Percentiles rank a stretch among this genome's conserved stretches.
Conservation (phyloP, 495 filamentous ascomycete genomes). For the Clavariopsis aquatica region DNA sequence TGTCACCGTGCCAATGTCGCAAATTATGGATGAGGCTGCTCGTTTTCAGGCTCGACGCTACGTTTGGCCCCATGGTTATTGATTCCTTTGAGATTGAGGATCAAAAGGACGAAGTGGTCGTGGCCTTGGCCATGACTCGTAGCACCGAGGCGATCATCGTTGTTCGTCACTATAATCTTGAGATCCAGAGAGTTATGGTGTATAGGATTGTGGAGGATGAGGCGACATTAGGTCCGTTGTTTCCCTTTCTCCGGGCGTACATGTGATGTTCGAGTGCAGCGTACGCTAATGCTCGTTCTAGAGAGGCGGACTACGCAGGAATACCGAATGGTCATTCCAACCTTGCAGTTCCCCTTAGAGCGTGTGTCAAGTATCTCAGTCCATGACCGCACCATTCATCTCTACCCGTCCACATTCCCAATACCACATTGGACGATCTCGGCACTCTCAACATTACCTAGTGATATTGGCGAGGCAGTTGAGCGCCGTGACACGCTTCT, state of each 20-base stretch:
- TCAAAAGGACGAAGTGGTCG: neutral
- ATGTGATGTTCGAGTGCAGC: neutral
- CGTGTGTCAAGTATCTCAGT: neutral
- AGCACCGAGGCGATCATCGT: slow-evolving; percentile 7
- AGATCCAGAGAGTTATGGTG: neutral
- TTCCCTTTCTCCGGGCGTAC: neutral
- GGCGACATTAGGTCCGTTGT: slow-evolving; percentile 1
- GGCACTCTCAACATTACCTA: neutral
- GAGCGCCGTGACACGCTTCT: slow-evolving; percentile 17
- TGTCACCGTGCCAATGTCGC: neutral
- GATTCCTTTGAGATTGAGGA: slow-evolving; percentile 11
- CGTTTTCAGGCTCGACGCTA: slow-evolving; percentile 10
- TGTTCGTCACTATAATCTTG: neutral
- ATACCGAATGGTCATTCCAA: neutral
- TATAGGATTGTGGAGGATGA: slow-evolving; percentile 7
- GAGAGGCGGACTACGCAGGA: neutral
- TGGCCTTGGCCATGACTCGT: slow-evolving; percentile 15
- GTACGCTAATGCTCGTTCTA: neutral
- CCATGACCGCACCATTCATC: slow-evolving; percentile 1
- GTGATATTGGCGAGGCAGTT: neutral
- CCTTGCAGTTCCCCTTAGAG: neutral
- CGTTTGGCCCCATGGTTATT: slow-evolving; percentile 20
- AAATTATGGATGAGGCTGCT: slow-evolving; percentile 2
- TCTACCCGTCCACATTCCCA: slow-evolving; percentile 14
- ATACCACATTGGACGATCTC: slow-evolving; percentile 21